phyloP scores from a whole-genome alignment of 2,329 filamentous ascomycete genomes.

The Fusarium concolor region DNA sequence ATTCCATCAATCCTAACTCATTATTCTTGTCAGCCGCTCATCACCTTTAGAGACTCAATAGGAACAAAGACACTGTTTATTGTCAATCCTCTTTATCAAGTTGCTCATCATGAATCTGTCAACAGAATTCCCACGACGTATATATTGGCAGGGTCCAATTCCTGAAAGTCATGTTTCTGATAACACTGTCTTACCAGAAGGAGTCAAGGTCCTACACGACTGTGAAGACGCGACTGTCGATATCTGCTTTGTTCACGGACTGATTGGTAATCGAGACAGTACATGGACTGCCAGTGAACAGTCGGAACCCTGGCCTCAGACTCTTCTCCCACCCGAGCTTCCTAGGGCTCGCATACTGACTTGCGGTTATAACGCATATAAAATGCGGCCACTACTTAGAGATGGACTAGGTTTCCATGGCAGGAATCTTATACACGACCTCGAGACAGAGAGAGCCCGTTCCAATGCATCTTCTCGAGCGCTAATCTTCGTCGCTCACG shows the following conservation, averaged over 20 bases:
- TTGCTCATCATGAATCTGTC: too few relatives aligned
- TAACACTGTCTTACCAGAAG: too few relatives aligned
- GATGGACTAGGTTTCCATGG: conserved; percentile 42
- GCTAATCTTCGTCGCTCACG: conserved; percentile 54
- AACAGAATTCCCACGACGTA: too few relatives aligned
- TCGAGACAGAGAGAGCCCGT: conserved; percentile 33
- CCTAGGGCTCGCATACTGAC: conserved; percentile 52
- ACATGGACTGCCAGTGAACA: conserved; percentile 52
- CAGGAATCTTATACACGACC: conserved; percentile 46
- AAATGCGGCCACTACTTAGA: conserved; percentile 10
- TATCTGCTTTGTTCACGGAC: conserved; percentile 56
- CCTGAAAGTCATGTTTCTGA: too few relatives aligned
- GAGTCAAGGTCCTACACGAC: conserved; percentile 15
- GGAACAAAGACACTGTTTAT: too few relatives aligned
- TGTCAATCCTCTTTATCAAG: too few relatives aligned
- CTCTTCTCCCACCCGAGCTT: conserved; percentile 49
- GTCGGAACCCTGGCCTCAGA: conserved; percentile 50
- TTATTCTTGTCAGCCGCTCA: too few relatives aligned
- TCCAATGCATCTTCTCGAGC: conserved; percentile 32
- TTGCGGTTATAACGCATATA: conserved; percentile 55
- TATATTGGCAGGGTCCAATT: too few relatives aligned
- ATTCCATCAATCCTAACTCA: too few relatives aligned
- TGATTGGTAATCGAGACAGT: conserved; percentile 53
- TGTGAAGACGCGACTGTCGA: conserved; percentile 23
- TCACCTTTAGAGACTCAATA: too few relatives aligned